A percentile compares a stretch with the other conserved stretches of the same genome.
These are phyloP conservation scores for Saturnispora zaruensis DNA, from an alignment of 805 yeast genomes.

Conservation along the genomic window DNA sequence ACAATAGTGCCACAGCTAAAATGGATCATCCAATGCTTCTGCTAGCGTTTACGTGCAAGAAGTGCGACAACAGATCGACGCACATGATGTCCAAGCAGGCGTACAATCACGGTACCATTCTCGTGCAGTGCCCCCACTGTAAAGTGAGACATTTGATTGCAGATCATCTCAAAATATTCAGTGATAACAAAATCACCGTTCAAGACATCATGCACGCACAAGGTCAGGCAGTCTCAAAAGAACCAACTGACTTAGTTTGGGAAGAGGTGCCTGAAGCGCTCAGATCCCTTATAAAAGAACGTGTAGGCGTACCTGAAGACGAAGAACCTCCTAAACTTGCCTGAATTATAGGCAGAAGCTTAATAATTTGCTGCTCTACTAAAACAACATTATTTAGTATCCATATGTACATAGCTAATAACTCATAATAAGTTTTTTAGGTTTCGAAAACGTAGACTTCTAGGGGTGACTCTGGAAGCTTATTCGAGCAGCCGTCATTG, in stretches of 20 bases:
- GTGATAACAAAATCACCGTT: conserved; percentile 67
- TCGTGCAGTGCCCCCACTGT: conserved; percentile 90
- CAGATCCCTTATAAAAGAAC: conserved; percentile 45
- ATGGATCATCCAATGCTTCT: conserved; percentile 71
- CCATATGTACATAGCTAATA: background rate
- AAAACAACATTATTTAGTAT: background rate
- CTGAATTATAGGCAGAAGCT: background rate
- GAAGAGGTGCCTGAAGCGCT: conserved; percentile 57
- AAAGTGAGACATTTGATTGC: conserved; percentile 83
- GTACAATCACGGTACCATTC: conserved; percentile 75
- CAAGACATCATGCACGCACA: conserved; percentile 68
- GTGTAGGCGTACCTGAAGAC: conserved; percentile 36
- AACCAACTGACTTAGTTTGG: conserved; percentile 60
- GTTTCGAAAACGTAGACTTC: no score
- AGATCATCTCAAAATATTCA: conserved; percentile 75
- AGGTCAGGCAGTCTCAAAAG: conserved; percentile 65
- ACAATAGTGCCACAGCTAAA: conserved; percentile 18
- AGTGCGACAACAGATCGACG: conserved; percentile 73
- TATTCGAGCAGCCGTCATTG: no score
- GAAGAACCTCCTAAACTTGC: background rate
- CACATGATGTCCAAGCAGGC: conserved; percentile 93
- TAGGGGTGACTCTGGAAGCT: no score
- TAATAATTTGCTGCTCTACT: background rate
- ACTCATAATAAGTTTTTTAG: no score
- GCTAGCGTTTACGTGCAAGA: conserved; percentile 89